Conservation (phyloP, 176 grass and related monocot genomes). For the Oryza longistaminata region DNA sequence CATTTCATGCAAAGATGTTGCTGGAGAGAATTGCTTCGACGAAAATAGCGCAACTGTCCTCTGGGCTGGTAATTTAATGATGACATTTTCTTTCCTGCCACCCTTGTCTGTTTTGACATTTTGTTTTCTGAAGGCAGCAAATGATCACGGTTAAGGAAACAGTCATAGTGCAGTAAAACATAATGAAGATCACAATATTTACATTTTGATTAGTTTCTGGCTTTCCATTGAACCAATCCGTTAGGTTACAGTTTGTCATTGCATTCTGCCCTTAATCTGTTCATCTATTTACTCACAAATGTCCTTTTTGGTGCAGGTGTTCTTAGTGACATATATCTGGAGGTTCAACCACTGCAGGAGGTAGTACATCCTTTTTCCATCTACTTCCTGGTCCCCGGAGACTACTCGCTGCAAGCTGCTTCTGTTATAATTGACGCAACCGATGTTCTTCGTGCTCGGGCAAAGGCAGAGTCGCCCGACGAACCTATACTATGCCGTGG, state of each 20-base stretch:
- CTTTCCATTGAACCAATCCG: background rate
- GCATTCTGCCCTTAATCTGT: background rate
- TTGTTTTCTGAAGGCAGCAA: background rate
- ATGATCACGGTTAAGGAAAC: background rate
- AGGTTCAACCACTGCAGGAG: slow-evolving; percentile 86
- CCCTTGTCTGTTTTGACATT: background rate
- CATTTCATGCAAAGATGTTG: slow-evolving; percentile 93
- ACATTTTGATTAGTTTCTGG: background rate
- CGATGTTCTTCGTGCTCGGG: slow-evolving; percentile 82
- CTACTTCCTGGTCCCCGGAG: slow-evolving; percentile 94
- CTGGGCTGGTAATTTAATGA: slow-evolving; percentile 68
- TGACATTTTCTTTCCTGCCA: background rate
- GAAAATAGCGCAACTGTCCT: slow-evolving; percentile 83
- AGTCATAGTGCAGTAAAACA: background rate
- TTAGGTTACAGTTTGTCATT: background rate
- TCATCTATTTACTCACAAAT: background rate
- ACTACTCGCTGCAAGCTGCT: slow-evolving; percentile 78
- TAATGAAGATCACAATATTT: background rate
- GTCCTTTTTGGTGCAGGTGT: slow-evolving; percentile 50
- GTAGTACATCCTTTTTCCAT: slow-evolving; percentile 76
- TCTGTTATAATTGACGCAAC: slow-evolving; percentile 81
- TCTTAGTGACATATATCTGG: slow-evolving; percentile 74
- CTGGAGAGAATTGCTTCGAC: slow-evolving; percentile 79
- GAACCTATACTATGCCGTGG: slow-evolving; percentile 93
- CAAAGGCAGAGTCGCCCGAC: slow-evolving; percentile 63